phyloP scores from a whole-genome alignment of 768 basidiomycete species.

The Naematelia encephala region DNA sequence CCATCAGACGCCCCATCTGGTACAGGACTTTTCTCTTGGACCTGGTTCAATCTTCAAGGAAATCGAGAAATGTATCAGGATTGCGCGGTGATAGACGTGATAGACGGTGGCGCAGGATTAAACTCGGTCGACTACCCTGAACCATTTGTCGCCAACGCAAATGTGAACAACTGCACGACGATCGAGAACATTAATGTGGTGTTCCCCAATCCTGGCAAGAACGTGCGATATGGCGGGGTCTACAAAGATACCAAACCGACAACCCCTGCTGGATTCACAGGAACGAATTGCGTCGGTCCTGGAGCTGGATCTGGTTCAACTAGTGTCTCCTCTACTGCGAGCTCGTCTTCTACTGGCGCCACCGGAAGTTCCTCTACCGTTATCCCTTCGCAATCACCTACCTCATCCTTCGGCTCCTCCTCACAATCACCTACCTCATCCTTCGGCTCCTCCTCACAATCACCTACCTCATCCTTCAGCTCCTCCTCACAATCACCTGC shows the following conservation, averaged over 20 bases:
- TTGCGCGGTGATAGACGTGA: constrained; percentile 45
- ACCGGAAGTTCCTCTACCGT: neutral
- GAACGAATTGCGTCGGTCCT: constrained; percentile 42
- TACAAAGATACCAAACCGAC: constrained; percentile 40
- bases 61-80: constrained; percentile 50
- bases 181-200: constrained; percentile 42
- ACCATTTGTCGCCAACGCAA: constrained; percentile 48
- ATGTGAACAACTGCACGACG: constrained; percentile 44
- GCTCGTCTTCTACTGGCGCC: constrained; percentile 3
- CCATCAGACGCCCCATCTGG: constrained; percentile 46
- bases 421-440: neutral
- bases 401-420: neutral
- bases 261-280: constrained; percentile 32
- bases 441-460: constrained; percentile 1
- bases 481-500: constrained; percentile 4
- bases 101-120: constrained; percentile 42
- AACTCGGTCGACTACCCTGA: constrained; percentile 31
- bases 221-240: constrained; percentile 39
- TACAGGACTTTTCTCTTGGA: constrained; percentile 51
- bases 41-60: constrained; percentile 52
- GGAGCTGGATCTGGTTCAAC: constrained; percentile 1
- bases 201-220: constrained; percentile 45
- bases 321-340: constrained; percentile 6
- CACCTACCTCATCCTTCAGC: neutral
- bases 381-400: neutral